Evolutionary conservation across 129 eudicot species (phyloP).

Genomic region (Ambrosia artemisiifolia): DNA sequence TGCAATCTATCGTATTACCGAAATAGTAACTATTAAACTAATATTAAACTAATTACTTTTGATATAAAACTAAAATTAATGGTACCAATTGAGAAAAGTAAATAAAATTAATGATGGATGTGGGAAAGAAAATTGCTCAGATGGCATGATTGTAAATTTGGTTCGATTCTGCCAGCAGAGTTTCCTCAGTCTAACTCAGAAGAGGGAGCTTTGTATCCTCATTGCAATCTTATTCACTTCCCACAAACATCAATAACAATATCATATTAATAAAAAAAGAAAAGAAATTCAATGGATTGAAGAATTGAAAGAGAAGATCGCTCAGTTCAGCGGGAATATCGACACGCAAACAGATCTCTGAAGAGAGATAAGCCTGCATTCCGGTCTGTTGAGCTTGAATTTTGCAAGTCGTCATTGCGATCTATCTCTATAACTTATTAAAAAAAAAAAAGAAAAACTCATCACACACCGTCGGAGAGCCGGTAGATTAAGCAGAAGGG

Average conservation of each 20-base stretch:
- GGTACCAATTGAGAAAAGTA: not conserved
- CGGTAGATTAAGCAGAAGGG: not conserved
- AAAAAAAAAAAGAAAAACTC: not conserved
- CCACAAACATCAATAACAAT: not conserved
- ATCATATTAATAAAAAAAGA: not conserved
- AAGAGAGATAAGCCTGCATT: constrained; percentile 40
- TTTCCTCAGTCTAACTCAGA: not conserved
- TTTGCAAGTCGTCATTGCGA: constrained; percentile 55
- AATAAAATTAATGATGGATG: not conserved
- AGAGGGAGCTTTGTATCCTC: constrained; percentile 15
- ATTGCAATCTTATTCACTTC: not conserved
- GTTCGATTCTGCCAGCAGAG: constrained; percentile 17
- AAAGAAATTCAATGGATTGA: not conserved
- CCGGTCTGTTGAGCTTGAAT: constrained; percentile 83
- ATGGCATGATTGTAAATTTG: not conserved
- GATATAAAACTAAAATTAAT: too few relatives aligned
- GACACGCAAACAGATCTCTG: constrained; percentile 52
- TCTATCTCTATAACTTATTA: not conserved
- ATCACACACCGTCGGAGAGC: too few relatives aligned
- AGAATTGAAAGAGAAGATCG: constrained; percentile 20
- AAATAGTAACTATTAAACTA: not conserved
- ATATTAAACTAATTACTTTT: too few relatives aligned
- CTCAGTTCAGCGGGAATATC: constrained; percentile 84
- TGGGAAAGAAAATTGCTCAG: not conserved
- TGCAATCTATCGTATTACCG: constrained; percentile 17